These are phyloP conservation scores for Diaporthe sp. DNA, from an alignment of 2,329 filamentous ascomycete species.

Conservation along the genomic window DNA sequence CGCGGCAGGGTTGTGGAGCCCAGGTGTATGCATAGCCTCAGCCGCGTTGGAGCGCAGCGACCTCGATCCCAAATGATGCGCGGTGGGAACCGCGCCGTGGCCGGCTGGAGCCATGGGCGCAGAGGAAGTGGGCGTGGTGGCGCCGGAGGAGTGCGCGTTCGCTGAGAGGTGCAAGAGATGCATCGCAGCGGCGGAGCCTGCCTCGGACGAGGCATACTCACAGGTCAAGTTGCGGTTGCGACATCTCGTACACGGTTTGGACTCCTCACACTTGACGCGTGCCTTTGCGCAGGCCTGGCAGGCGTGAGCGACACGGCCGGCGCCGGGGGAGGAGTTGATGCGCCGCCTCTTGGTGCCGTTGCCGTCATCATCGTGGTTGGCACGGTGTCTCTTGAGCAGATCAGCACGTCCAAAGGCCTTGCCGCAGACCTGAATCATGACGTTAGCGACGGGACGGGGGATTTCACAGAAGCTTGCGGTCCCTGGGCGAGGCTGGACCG, in stretches of 20 bases:
- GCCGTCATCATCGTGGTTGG: slow-evolving; percentile 62
- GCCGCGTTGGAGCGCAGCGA: slow-evolving; percentile 28
- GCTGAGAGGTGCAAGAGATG: slow-evolving; percentile 58
- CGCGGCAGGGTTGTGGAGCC: slow-evolving; percentile 32
- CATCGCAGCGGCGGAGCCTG: slow-evolving; percentile 56
- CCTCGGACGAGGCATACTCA: slow-evolving; percentile 53
- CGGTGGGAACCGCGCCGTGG: neutral
- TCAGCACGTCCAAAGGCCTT: slow-evolving; percentile 68
- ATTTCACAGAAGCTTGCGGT: neutral
- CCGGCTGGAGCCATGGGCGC: slow-evolving; percentile 13
- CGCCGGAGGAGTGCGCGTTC: slow-evolving; percentile 47
- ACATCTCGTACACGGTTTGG: slow-evolving; percentile 66
- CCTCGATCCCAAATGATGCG: slow-evolving; percentile 30
- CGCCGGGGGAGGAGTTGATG: slow-evolving; percentile 57
- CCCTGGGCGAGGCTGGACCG: neutral
- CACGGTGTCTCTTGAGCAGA: slow-evolving; percentile 64
- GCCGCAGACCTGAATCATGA: slow-evolving; percentile 57
- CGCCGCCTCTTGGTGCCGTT: slow-evolving; percentile 62
- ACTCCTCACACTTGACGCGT: slow-evolving; percentile 67
- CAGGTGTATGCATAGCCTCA: slow-evolving; percentile 29
- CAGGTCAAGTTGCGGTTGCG: slow-evolving; percentile 60
- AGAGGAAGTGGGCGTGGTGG: slow-evolving; percentile 24
- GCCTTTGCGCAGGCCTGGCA: slow-evolving; percentile 65
- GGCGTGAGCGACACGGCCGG: slow-evolving; percentile 65
- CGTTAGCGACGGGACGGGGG: slow-evolving; percentile 43